Conservation (phyloP, 805 yeast genomes). For the Barnettozyma siamensis region DNA sequence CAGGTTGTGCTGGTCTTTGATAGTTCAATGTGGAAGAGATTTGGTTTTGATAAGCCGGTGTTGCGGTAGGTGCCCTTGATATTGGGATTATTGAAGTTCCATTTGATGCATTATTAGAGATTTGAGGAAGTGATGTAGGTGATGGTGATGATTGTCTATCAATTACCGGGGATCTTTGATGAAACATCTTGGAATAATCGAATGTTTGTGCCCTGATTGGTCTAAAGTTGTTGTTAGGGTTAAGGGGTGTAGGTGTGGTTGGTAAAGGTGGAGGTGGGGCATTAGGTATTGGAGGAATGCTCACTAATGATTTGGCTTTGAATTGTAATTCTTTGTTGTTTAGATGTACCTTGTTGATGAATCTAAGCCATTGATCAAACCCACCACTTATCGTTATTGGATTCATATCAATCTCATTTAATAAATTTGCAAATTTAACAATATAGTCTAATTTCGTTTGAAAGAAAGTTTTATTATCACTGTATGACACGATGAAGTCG, state of each 20-base stretch:
- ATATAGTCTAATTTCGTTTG: constrained; percentile 27
- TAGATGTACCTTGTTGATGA: constrained; percentile 26
- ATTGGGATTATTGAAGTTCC: constrained; percentile 1
- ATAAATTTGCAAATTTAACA: constrained; percentile 24
- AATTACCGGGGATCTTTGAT: constrained; percentile 7
- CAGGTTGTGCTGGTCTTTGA: constrained; percentile 3
- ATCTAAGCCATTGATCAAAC: constrained; percentile 37
- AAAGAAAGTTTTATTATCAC: constrained; percentile 32
- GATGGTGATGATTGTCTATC: neutral
- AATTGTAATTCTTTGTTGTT: constrained; percentile 18
- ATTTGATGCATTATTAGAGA: neutral
- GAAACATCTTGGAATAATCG: constrained; percentile 13
- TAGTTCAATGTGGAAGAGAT: constrained; percentile 4
- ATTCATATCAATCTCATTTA: constrained; percentile 10
- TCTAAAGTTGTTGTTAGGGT: neutral
- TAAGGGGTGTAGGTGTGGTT: too few species aligned
- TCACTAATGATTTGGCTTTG: constrained; percentile 21
- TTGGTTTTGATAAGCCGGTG: constrained; percentile 10
- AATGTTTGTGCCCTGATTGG: constrained; percentile 10
- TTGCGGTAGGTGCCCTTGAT: constrained; percentile 2
- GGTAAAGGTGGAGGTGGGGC: constrained; percentile 22
- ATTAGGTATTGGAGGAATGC: constrained; percentile 23
- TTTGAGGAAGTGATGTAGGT: constrained; percentile 6
- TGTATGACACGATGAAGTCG: constrained; percentile 33
- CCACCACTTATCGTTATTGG: constrained; percentile 38